Percentiles rank a stretch among this genome's conserved stretches.
Conservation (phyloP, 2,329 filamentous ascomycete genomes). For the Phaeophleospora eucalypticola region DNA sequence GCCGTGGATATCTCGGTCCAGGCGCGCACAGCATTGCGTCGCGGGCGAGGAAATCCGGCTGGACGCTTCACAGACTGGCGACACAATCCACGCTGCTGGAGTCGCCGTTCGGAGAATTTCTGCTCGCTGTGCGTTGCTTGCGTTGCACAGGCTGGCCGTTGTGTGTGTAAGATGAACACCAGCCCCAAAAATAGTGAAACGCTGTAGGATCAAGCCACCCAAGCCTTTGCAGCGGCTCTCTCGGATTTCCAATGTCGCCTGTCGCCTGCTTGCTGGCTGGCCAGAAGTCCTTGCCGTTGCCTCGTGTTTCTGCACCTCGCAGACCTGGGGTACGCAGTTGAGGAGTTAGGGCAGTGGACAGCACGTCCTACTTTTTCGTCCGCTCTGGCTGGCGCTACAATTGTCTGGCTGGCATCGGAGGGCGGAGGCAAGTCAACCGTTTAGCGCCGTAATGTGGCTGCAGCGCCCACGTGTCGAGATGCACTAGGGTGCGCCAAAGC, state of each 20-base stretch:
- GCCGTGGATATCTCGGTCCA: constrained; percentile 10
- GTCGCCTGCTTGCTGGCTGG: background rate
- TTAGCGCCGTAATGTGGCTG: too few relatives aligned
- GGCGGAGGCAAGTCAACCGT: too few relatives aligned
- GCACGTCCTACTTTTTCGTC: too few relatives aligned
- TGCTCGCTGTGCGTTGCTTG: constrained; percentile 9
- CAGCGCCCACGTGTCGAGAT: too few relatives aligned
- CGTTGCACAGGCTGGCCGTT: constrained; percentile 6
- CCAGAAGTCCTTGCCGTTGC: constrained; percentile 1
- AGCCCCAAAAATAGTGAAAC: constrained; percentile 20
- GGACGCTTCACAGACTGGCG: constrained; percentile 4
- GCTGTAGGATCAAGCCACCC: constrained; percentile 8
- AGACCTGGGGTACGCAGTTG: too few relatives aligned
- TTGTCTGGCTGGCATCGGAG: too few relatives aligned
- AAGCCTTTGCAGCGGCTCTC: constrained; percentile 3
- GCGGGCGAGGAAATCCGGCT: constrained; percentile 20
- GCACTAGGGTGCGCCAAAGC: too few relatives aligned
- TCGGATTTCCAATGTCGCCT: constrained; percentile 4
- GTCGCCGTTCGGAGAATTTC: constrained; percentile 19
- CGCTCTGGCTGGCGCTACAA: too few relatives aligned
- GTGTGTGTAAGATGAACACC: constrained; percentile 9
- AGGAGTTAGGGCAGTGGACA: too few relatives aligned
- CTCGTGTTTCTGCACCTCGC: too few relatives aligned
- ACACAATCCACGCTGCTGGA: constrained; percentile 8
- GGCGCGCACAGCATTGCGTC: constrained; percentile 17